These are phyloP conservation scores for Trichophyton verrucosum DNA, from an alignment of 2,329 filamentous ascomycete genomes.

Conservation along the genomic window DNA sequence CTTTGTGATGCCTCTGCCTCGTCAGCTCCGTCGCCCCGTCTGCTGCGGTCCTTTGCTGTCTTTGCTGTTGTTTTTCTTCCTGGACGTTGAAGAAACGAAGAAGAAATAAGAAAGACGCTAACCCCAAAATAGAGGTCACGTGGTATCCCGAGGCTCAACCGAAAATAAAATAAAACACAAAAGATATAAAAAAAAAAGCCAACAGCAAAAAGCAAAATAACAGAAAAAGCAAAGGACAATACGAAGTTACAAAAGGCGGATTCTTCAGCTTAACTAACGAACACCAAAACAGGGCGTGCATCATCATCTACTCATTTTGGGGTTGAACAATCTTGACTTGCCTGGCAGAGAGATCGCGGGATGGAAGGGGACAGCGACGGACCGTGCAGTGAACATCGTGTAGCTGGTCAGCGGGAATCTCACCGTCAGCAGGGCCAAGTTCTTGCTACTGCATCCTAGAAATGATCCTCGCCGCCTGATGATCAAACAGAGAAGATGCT, in stretches of 20 bases:
- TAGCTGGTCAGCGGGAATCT: not conserved
- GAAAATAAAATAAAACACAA: not conserved
- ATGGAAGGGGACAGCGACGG: not conserved
- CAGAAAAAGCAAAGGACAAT: not conserved
- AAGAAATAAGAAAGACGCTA: not conserved
- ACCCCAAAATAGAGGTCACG: not conserved
- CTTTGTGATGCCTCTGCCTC: not conserved
- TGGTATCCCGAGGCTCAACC: not conserved
- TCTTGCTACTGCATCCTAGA: not conserved
- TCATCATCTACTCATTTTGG: not conserved
- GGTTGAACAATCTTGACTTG: not conserved
- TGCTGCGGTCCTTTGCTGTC: not conserved
- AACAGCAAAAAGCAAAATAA: not conserved
- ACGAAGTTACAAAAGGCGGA: not conserved
- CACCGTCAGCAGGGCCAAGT: not conserved
- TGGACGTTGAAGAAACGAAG: not conserved
- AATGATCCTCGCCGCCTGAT: not conserved
- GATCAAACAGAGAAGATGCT: conserved; percentile 1
- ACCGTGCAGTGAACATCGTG: not conserved
- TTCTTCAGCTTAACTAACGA: not conserved
- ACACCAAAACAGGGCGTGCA: not conserved
- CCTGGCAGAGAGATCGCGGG: not conserved
- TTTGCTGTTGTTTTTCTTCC: not conserved
- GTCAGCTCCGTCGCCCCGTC: not conserved
- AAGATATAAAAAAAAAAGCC: not conserved